Percentiles rank a stretch among this genome's conserved stretches.
Conservation (phyloP, 1,139 yeast species). For the Blastobotrys elegans region DNA sequence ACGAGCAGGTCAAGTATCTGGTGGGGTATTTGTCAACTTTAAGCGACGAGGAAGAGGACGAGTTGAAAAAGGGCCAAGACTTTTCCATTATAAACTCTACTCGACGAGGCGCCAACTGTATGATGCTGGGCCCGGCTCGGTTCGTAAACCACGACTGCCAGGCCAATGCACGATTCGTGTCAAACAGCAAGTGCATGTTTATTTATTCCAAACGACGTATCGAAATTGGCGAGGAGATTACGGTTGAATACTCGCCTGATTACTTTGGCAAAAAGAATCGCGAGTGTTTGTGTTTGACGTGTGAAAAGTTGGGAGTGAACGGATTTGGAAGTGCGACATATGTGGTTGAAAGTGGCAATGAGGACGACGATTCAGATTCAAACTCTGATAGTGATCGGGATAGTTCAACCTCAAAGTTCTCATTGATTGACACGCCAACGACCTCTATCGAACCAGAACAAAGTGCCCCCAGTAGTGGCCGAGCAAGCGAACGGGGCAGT, state of each 20-base stretch:
- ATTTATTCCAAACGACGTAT: slow-evolving; percentile 36
- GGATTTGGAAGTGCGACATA: slow-evolving; percentile 18
- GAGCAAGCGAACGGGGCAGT: slow-evolving; percentile 2
- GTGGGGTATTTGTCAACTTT: slow-evolving; percentile 39
- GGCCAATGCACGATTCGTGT: slow-evolving; percentile 39
- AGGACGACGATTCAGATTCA: not conserved
- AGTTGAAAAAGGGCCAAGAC: slow-evolving; percentile 32
- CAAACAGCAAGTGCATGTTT: slow-evolving; percentile 31
- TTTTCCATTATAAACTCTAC: slow-evolving; percentile 41
- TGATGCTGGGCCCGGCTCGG: slow-evolving; percentile 47
- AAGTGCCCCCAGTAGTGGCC: not conserved
- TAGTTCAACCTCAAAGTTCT: not conserved
- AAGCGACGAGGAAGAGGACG: slow-evolving; percentile 34
- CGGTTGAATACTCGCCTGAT: slow-evolving; percentile 40
- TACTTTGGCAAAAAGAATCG: slow-evolving; percentile 42
- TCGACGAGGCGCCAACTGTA: slow-evolving; percentile 33
- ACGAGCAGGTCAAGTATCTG: slow-evolving; percentile 36
- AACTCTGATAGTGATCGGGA: not conserved
- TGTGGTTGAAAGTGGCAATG: not conserved
- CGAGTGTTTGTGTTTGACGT: slow-evolving; percentile 44
- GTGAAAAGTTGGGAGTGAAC: slow-evolving; percentile 34
- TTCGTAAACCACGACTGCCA: slow-evolving; percentile 46
- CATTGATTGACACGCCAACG: slow-evolving; percentile 4
- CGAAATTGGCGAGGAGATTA: slow-evolving; percentile 42
- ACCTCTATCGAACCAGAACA: slow-evolving; percentile 19